Base-by-base conservation (phyloP, 495 filamentous ascomycete species). In the Penicillium malachiteum region DNA sequence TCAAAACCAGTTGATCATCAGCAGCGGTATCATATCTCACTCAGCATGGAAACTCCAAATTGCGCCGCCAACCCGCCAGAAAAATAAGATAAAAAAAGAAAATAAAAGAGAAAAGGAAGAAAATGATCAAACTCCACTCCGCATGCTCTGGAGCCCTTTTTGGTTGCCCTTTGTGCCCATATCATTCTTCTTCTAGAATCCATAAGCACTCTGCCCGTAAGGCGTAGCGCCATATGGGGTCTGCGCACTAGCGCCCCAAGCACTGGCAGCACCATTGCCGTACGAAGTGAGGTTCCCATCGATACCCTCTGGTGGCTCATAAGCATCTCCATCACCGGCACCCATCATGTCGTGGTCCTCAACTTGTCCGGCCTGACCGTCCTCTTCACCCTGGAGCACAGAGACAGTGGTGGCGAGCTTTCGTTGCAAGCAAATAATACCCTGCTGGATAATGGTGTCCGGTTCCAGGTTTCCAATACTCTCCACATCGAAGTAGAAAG, bases 401-500 rank as follows among this genome's bases (percentile, higher is more conserved):
- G 87, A 83, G 56, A 97, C 89, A n/a, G 96, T 83, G 3, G 78
- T 78, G 11, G 91, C 93, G 7, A 97, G 80, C 74, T 98, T 98
- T 53, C 86, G 82, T 68, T 97, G 93, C 21, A 98, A 71, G 18
- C 91, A 86, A 63, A 88, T 86, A 68, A 97, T 96, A 26, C 91
- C 92, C 64, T 95, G 87, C 54, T 91, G 85, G 50, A 97, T 81
- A 52, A 97, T 91, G 43, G 77, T 78, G 62, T 97, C 92, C 0
- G 95, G 92, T 5, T 92, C 87, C 8, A 98, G 81, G 57, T 85
- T 87, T 13, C 94, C 94, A 56, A 89, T 86, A 37, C 87, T 89
- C 68, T 98, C 94, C 30, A 98, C 87, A 57, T 97, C 90, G 60
- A 92, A 84, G 78, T 95, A 98, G 75, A 96, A 98, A 52, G 79